Percentiles rank a stretch among this genome's conserved stretches.
phyloP scores from a whole-genome alignment of 345 rosid species.

The Ceriops tagal region DNA sequence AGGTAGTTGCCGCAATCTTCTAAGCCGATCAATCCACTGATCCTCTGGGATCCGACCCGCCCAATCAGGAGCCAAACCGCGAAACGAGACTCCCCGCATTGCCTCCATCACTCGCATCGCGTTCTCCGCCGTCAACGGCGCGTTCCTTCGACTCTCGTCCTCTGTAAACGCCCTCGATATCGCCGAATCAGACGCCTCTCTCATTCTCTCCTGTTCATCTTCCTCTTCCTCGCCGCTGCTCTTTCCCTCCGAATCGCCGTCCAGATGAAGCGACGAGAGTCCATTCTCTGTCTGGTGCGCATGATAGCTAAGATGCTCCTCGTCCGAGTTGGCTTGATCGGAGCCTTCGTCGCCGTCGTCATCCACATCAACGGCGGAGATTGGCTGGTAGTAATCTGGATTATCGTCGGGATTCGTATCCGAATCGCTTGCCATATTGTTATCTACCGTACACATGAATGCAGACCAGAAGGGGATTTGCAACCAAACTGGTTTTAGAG shows the following conservation, averaged over 20 bases:
- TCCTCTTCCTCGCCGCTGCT: conserved; percentile 34
- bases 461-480: no score
- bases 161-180: conserved; percentile 57
- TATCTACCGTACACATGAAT: conserved; percentile 33
- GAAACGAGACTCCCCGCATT: conserved; percentile 75
- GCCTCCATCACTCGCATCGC: conserved; percentile 72
- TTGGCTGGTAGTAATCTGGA: conserved; percentile 76
- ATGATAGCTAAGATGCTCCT: conserved; percentile 20
- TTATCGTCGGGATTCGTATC: conserved; percentile 50
- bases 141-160: conserved; percentile 69
- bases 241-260: conserved; percentile 37
- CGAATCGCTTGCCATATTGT: conserved; percentile 56
- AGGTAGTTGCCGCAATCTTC: conserved; percentile 36
- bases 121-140: conserved; percentile 59
- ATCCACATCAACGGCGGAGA: conserved; percentile 41
- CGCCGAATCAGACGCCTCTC: conserved; percentile 38
- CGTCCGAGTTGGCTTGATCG: conserved; percentile 28
- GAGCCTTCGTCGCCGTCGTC: conserved; percentile 18
- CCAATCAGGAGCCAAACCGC: conserved; percentile 77
- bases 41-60: conserved; percentile 55
- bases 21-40: conserved; percentile 72
- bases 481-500: no score
- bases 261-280: conserved; percentile 46
- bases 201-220: conserved; percentile 35
- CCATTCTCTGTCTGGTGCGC: conserved; percentile 35